These are phyloP conservation scores for Peziza echinospora DNA, from an alignment of 495 filamentous ascomycete genomes.

Conservation along the genomic window DNA sequence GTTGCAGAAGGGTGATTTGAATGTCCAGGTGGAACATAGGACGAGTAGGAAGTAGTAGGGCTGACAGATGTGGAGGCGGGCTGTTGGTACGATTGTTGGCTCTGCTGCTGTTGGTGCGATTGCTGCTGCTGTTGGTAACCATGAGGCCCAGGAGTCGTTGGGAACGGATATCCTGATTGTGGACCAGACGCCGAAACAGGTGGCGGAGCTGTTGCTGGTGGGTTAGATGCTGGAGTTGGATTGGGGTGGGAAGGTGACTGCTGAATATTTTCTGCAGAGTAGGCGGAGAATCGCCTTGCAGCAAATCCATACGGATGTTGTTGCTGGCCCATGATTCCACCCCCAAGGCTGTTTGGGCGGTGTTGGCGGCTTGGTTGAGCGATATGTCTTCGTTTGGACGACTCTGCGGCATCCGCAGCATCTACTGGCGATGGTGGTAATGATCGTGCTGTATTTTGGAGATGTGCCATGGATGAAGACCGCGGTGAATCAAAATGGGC, in stretches of 20 bases:
- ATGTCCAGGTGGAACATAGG: constrained; percentile 13
- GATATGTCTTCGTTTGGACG: constrained; percentile 12
- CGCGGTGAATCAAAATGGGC: constrained; percentile 15
- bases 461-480: constrained; percentile 9
- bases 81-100: not conserved
- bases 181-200: constrained; percentile 1
- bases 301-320: not conserved
- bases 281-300: not conserved
- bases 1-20: constrained; percentile 13
- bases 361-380: constrained; percentile 5
- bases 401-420: constrained; percentile 11
- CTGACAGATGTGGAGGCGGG: not conserved
- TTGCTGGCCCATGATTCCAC: not conserved
- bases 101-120: not conserved
- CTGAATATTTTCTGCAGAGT: not conserved
- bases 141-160: constrained; percentile 5
- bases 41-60: constrained; percentile 12
- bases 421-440: constrained; percentile 15
- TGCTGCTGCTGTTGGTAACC: not conserved
- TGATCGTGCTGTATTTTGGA: constrained; percentile 13
- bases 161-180: constrained; percentile 12
- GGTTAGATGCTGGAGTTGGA: constrained; percentile 1
- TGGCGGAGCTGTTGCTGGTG: constrained; percentile 12
- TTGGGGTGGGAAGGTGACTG: no score
- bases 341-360: not conserved